A percentile compares a stretch with the other conserved stretches of the same genome.
phyloP scores from a whole-genome alignment of 108 stramenopile species.

The Fragilariopsis cylindrus region DNA sequence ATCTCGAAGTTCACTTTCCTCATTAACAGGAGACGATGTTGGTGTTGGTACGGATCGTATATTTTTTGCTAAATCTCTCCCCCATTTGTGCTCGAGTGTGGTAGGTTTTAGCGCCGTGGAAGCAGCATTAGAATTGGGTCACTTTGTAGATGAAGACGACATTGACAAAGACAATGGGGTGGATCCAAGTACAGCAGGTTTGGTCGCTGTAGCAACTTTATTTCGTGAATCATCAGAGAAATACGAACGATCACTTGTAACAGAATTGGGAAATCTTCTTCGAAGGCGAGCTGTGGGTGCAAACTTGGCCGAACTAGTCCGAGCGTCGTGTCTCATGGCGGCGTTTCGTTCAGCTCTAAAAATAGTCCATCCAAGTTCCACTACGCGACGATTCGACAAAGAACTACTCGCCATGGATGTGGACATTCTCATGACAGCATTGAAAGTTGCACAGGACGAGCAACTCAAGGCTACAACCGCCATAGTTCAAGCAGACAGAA shows the following conservation, averaged over 20 bases:
- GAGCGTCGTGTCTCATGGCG: constrained; percentile 78
- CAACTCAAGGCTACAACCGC: constrained; percentile 77
- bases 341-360: constrained; percentile 89
- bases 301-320: constrained; percentile 74
- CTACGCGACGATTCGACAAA: constrained; percentile 79
- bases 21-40: constrained; percentile 88
- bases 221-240: constrained; percentile 86
- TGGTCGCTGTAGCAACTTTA: constrained; percentile 47
- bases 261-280: constrained; percentile 75
- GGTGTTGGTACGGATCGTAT: constrained; percentile 85
- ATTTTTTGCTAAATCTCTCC: constrained; percentile 86
- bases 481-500: constrained; percentile 71
- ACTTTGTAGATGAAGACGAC: constrained; percentile 80
- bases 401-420: constrained; percentile 86
- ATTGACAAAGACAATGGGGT: constrained; percentile 47
- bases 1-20: constrained; percentile 74
- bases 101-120: constrained; percentile 91
- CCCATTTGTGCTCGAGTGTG: constrained; percentile 83
- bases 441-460: constrained; percentile 90
- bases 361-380: constrained; percentile 83
- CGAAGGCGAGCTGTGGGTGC: constrained; percentile 75
- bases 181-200: constrained; percentile 17
- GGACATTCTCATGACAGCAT: constrained; percentile 81
- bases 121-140: constrained; percentile 84
- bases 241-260: constrained; percentile 81